Conservation (phyloP, 768 basidiomycete genomes). For the Mycena leptocephala region DNA sequence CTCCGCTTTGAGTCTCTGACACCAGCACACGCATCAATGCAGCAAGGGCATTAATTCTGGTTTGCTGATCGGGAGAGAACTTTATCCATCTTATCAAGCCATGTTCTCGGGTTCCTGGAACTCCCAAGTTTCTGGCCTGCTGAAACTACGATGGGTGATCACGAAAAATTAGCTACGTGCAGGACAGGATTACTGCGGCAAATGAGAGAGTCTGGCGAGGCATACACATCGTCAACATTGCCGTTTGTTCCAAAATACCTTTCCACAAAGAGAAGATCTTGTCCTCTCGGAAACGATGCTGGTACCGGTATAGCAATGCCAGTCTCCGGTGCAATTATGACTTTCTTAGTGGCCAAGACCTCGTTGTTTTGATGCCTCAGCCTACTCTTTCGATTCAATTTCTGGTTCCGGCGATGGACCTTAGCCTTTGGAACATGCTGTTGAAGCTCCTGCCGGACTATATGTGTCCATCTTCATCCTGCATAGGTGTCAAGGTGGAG, state of each 20-base stretch:
- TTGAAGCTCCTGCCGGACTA: background rate
- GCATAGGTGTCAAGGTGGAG: background rate
- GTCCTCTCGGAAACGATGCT: background rate
- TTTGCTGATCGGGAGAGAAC: background rate
- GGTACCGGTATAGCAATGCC: slow-evolving; percentile 17
- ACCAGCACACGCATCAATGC: background rate
- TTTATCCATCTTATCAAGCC: background rate
- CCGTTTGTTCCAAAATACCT: slow-evolving; percentile 12
- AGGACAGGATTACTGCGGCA: background rate
- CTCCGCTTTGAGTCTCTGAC: background rate
- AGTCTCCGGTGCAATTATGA: slow-evolving; percentile 32
- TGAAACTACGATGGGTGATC: slow-evolving; percentile 21
- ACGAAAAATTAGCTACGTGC: slow-evolving; percentile 6
- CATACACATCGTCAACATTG: slow-evolving; percentile 20
- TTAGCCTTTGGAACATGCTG: background rate
- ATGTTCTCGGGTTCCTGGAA: background rate
- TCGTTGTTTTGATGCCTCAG: background rate
- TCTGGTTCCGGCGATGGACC: slow-evolving; percentile 11
- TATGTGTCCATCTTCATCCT: slow-evolving; percentile 15
- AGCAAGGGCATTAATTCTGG: background rate
- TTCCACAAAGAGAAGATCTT: slow-evolving; percentile 27
- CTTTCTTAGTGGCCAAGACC: slow-evolving; percentile 15
- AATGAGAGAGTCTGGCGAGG: slow-evolving; percentile 33
- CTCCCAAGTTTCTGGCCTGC: slow-evolving; percentile 32
- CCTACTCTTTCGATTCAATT: background rate